These are phyloP conservation scores for Clausena lansium DNA, from an alignment of 345 rosid genomes.

Conservation along the genomic window DNA sequence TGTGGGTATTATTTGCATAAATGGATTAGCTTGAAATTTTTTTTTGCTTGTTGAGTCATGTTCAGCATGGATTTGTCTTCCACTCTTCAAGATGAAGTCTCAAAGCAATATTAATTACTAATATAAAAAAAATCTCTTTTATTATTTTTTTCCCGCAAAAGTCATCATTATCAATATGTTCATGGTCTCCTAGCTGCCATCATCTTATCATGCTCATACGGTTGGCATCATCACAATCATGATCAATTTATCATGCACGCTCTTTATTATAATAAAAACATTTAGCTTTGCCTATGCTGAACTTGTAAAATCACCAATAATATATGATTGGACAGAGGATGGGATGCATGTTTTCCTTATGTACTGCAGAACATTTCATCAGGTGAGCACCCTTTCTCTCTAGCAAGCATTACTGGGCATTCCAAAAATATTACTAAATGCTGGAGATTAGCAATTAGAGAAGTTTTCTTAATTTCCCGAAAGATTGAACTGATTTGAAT, in stretches of 20 bases:
- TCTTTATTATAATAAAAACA: no score
- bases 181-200: neutral
- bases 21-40: neutral
- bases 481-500: neutral
- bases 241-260: no score
- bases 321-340: constrained; percentile 7
- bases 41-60: no score
- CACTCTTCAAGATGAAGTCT: neutral
- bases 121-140: no score
- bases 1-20: neutral
- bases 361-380: neutral
- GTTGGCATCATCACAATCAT: neutral
- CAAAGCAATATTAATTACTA: neutral
- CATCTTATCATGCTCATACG: neutral
- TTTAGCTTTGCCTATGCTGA: neutral
- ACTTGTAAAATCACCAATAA: constrained; percentile 1
- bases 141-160: neutral
- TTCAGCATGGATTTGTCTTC: neutral
- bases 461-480: neutral
- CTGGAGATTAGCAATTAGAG: neutral
- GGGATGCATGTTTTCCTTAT: constrained; percentile 5
- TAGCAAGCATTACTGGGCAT: neutral
- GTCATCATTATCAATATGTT: neutral
- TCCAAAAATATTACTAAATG: neutral
- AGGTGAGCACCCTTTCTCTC: constrained; percentile 9